These are phyloP conservation scores for Hygrophoropsis aurantiaca DNA, from an alignment of 768 basidiomycete species.

Conservation along the genomic window DNA sequence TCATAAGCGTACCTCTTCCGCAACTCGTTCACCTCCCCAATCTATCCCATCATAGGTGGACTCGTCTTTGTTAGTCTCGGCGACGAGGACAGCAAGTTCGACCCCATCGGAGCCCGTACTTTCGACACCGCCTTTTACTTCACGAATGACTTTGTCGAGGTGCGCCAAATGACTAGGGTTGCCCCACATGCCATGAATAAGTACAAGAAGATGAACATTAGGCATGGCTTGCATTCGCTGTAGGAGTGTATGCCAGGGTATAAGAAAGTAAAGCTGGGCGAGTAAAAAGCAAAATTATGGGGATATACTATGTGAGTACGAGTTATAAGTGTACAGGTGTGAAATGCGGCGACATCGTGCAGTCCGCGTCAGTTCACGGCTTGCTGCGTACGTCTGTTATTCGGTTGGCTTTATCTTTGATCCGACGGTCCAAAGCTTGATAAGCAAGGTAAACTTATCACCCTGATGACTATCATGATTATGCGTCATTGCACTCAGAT, in stretches of 20 bases:
- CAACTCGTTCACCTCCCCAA: conserved; percentile 79
- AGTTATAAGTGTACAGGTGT: too few relatives aligned
- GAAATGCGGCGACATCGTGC: background rate
- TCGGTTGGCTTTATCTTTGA: too few relatives aligned
- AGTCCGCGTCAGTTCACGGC: background rate
- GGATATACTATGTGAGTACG: too few relatives aligned
- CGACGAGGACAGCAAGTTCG: conserved; percentile 60
- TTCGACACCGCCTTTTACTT: conserved; percentile 34
- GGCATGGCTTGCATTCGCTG: conserved; percentile 24
- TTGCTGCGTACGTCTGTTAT: background rate
- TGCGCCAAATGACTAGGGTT: conserved; percentile 64
- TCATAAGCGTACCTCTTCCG: conserved; percentile 61
- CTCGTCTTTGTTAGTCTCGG: conserved; percentile 63
- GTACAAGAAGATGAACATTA: conserved; percentile 41
- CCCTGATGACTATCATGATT: too few relatives aligned
- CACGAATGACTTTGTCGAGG: conserved; percentile 50
- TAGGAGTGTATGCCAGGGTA: too few relatives aligned
- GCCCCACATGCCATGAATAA: conserved; percentile 79
- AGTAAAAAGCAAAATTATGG: too few relatives aligned
- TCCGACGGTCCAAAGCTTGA: background rate
- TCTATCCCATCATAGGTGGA: conserved; percentile 84
- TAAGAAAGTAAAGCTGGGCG: too few relatives aligned
- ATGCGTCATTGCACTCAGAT: too few relatives aligned
- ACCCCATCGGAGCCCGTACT: conserved; percentile 29
- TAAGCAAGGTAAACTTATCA: background rate